Evolutionary conservation across 768 basidiomycete species (phyloP).

Genomic region (Lanmaoa rubissima): DNA sequence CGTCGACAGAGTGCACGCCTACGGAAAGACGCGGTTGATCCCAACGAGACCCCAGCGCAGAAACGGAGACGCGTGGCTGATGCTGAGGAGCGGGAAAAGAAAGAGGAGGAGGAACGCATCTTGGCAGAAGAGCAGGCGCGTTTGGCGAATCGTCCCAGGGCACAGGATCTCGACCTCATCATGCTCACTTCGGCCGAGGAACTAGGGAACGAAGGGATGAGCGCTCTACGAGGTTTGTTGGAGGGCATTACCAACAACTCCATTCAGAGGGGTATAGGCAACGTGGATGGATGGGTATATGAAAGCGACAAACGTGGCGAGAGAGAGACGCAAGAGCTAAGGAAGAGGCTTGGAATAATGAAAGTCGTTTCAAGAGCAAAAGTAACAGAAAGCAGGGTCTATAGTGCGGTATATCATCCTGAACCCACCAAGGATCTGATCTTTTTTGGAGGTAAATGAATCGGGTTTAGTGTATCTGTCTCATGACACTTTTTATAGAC

Average conservation of each 20-base stretch:
- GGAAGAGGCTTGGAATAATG: slow-evolving; percentile 51
- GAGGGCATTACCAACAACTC: slow-evolving; percentile 36
- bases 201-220: slow-evolving; percentile 42
- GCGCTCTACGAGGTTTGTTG: slow-evolving; percentile 46
- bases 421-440: slow-evolving; percentile 76
- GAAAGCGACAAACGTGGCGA: slow-evolving; percentile 47
- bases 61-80: slow-evolving; percentile 64
- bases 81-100: slow-evolving; percentile 54
- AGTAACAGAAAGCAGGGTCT: slow-evolving; percentile 72
- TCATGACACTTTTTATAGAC: slow-evolving; percentile 43
- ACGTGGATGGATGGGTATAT: slow-evolving; percentile 52
- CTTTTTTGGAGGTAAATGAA: slow-evolving; percentile 72
- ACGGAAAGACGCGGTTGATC: slow-evolving; percentile 46
- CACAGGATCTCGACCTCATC: slow-evolving; percentile 59
- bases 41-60: slow-evolving; percentile 63
- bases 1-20: slow-evolving; percentile 68
- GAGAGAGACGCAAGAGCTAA: slow-evolving; percentile 51
- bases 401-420: slow-evolving; percentile 80
- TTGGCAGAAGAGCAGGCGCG: slow-evolving; percentile 61
- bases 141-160: slow-evolving; percentile 65
- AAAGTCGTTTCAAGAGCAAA: slow-evolving; percentile 77
- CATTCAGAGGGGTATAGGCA: slow-evolving; percentile 39
- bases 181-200: slow-evolving; percentile 52
- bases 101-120: slow-evolving; percentile 61
- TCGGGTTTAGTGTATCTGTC: background rate